Evolutionary conservation across 2,329 filamentous ascomycete genomes (phyloP).

Genomic region (Akanthomyces dipterigenus): DNA sequence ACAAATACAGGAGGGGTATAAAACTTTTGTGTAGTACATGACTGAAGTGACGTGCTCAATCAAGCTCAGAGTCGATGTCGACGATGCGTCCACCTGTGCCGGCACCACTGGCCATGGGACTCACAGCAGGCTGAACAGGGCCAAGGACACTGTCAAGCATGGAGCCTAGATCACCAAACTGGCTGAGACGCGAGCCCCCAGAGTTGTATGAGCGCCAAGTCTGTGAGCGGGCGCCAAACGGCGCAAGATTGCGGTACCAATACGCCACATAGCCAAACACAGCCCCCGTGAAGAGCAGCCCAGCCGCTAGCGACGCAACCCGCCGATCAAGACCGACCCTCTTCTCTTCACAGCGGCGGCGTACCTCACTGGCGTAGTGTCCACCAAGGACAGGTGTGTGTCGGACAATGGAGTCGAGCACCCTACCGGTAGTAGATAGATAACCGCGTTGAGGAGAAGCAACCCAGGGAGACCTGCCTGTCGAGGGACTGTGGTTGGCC

Average conservation of each 20-base stretch:
- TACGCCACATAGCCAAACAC: constrained; percentile 33
- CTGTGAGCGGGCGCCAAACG: constrained; percentile 39
- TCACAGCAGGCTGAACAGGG: constrained; percentile 17
- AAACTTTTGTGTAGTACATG: neutral
- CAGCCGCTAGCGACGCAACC: constrained; percentile 25
- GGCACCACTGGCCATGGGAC: constrained; percentile 7
- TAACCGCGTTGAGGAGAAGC: constrained; percentile 17
- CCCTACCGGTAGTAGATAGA: constrained; percentile 22
- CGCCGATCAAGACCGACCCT: constrained; percentile 27
- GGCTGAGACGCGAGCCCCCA: constrained; percentile 28
- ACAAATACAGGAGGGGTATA: constrained; percentile 7
- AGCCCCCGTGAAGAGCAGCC: constrained; percentile 30
- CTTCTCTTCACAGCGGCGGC: constrained; percentile 28
- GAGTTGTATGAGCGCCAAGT: constrained; percentile 31
- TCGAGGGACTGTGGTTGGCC: constrained; percentile 15
- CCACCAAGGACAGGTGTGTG: constrained; percentile 30
- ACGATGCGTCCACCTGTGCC: constrained; percentile 23
- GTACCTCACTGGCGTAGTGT: constrained; percentile 30
- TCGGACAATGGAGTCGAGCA: constrained; percentile 29
- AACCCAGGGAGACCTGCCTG: constrained; percentile 23
- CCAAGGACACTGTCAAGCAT: constrained; percentile 34
- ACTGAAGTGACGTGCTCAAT: constrained; percentile 16
- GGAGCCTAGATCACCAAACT: constrained; percentile 41
- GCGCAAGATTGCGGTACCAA: constrained; percentile 34
- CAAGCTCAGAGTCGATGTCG: constrained; percentile 30